Evolutionary conservation across 805 yeast species (phyloP), one percentile per base, ranked within the genome.

Genomic region (Metschnikowia henanensis): DNA sequence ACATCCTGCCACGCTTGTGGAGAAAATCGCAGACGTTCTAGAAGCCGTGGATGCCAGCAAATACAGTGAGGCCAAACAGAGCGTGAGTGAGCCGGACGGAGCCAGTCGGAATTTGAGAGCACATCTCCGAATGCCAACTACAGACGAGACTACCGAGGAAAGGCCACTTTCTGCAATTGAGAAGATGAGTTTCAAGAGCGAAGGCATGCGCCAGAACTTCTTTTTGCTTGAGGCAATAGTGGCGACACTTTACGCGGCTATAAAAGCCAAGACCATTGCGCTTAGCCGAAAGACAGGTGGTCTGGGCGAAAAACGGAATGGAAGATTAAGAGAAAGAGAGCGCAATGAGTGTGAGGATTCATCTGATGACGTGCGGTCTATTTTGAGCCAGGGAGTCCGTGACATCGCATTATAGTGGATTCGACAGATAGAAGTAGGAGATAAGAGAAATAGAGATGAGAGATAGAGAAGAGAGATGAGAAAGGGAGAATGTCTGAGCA

Each of bases 171-270:
- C 46, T 12, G 43, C 37, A 17, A 10, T 21, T 16, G 39, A 37
- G 10, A 35, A 19, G 18, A 6, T 18, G 4, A 29, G 23, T n/a
- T 35, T 37, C 30, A 46, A 30, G 20, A 25, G 22, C 22, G 47
- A 49, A 17, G 52, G 52, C 5, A 38, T 35, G 29, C 32, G 40
- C n/a, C 45, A 41, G 30, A 47, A 47, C 34, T 36, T 48, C 34
- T 37, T 29, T 26, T 28, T 50, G 30, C 47, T 50, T 30, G 53
- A 50, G 37, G 42, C 47, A 8, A 36, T 46, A 4, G 41, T 42
- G 25, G 46, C 43, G 7, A 41, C 35, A 5, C 15, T 45, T 2
- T 45, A 45, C 13, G 52, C 50, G 4, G 41, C 43, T 2, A 15
- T 45, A 8, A 46, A 28, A 21, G 44, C 47, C 6, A 41, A 43